Conservation (phyloP, 768 basidiomycete genomes). For the Rhodotorula toruloides region DNA sequence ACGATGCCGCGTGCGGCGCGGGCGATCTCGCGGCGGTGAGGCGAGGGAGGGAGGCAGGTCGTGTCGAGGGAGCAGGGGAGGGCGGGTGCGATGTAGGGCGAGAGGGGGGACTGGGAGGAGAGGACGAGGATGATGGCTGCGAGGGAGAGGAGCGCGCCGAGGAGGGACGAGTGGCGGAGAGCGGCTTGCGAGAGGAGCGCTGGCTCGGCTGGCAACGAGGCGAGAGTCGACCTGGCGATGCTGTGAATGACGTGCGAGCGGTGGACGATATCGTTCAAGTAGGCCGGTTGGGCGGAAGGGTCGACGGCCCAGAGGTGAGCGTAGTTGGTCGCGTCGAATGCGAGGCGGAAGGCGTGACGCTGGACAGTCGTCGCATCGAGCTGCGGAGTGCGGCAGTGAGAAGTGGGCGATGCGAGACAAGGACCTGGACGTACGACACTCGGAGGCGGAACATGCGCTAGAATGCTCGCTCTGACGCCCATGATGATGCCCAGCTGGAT, state of each 20-base stretch:
- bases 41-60: conserved; percentile 4
- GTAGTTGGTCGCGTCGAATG: conserved; percentile 48
- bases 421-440: background rate
- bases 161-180: conserved; percentile 8
- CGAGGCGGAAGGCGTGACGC: conserved; percentile 48
- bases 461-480: conserved; percentile 1
- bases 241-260: conserved; percentile 48
- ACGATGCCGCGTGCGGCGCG: conserved; percentile 8
- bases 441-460: background rate
- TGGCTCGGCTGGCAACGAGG: conserved; percentile 53
- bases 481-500: conserved; percentile 17
- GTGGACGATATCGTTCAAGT: conserved; percentile 57
- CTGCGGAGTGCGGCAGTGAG: background rate
- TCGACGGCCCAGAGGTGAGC: conserved; percentile 1
- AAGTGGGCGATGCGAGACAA: background rate
- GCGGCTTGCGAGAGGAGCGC: background rate
- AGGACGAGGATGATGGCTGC: conserved; percentile 15
- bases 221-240: conserved; percentile 44
- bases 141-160: conserved; percentile 8
- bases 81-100: background rate
- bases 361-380: background rate
- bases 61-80: conserved; percentile 26
- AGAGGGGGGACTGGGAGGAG: conserved; percentile 6
- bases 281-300: conserved; percentile 49
- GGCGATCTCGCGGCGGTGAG: background rate